Evolutionary conservation across 2,329 filamentous ascomycete genomes (phyloP), one percentile per base, ranked within the genome.

Genomic region (Exophiala viscosa): DNA sequence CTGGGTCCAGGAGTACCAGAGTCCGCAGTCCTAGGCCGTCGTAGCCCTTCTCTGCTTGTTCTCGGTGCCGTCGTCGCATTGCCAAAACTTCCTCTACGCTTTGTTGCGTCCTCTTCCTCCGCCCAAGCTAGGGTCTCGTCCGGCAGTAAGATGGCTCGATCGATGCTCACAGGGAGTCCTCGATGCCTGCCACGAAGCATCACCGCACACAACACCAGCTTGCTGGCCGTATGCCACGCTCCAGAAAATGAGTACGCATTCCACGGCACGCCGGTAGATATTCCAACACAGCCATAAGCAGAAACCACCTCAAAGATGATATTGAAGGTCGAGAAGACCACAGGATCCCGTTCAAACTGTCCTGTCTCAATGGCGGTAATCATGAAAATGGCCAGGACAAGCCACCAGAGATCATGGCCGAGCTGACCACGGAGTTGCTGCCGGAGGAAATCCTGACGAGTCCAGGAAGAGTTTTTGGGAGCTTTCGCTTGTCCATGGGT

Each of bases 351-450:
- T 1, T 75, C 68, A 47, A 81, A 82, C 50, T 82, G 76, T 4
- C 70, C 67, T 1, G 78, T 79, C 65, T 87, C 84, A 42, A 84
- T 81, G 35, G 80, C 76, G 48, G 76, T 74, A 50, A 87, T 83
- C 31, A 82, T 65, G 45, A 86, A 73, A 10, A 84, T 75, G 2
- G 81, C 80, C 0, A 85, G 66, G 2, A 81, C 77, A 11, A 87
- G 78, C 71, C 77, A 82, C 83, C 84, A 86, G 13, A 87, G 71
- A 62, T 87, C 84, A 64, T 86, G 82, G 28, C 81, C 79, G 1
- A 87, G 74, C 65, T 87, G 84, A 5, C 78, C 77, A n/a, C 81
- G 78, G 17, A 86, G 71, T 63, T 86, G 82, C 55, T 79, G 74
- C 36, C 73, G 72, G 11, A 82, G 69, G 48, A 81, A 79, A 55